Conservation (phyloP, 345 rosid genomes). For the Murraya koenigii region DNA sequence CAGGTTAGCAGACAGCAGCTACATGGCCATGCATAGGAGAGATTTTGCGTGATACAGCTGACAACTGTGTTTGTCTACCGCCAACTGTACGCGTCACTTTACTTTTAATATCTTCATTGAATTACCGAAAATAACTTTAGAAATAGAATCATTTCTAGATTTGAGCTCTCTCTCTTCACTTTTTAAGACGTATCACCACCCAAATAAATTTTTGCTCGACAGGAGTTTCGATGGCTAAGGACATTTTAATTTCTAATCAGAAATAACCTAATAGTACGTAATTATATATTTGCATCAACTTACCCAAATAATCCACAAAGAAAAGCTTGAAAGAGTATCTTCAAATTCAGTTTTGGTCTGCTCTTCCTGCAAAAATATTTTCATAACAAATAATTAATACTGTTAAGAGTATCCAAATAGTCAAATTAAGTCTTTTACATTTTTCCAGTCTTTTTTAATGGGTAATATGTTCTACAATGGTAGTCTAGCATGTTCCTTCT, state of each 20-base stretch:
- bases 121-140: neutral
- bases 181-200: too few relatives aligned
- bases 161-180: too few relatives aligned
- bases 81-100: neutral
- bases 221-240: too few relatives aligned
- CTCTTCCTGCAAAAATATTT: slow-evolving; percentile 26
- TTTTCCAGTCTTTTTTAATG: too few relatives aligned
- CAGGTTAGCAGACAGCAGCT: neutral
- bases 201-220: too few relatives aligned
- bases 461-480: neutral
- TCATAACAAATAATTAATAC: too few relatives aligned
- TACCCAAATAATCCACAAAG: slow-evolving; percentile 53
- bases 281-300: neutral
- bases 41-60: neutral
- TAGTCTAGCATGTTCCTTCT: neutral
- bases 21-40: neutral
- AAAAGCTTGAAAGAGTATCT: slow-evolving; percentile 32
- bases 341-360: slow-evolving; percentile 39
- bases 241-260: too few relatives aligned
- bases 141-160: too few relatives aligned
- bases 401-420: neutral
- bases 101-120: neutral
- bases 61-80: neutral
- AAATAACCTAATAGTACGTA: too few relatives aligned
- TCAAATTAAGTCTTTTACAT: neutral